Evolutionary conservation across 345 rosid species (phyloP).

Genomic region (Rhizophora mangle): DNA sequence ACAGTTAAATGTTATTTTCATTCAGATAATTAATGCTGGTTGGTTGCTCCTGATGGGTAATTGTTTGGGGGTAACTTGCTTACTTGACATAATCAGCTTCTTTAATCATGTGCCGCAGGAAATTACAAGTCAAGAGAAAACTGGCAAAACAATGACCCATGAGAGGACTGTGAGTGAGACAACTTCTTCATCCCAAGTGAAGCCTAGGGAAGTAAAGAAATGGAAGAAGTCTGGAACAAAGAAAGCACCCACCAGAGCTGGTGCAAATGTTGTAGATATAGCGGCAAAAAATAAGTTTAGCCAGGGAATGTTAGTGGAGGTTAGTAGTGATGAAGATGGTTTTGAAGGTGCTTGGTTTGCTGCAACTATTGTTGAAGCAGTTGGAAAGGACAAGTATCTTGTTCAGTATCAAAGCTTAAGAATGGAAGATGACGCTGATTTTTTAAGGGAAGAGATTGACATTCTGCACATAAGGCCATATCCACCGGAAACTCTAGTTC

Average conservation of each 20-base stretch:
- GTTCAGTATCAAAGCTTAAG: slow-evolving; percentile 58
- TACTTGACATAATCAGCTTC: not conserved
- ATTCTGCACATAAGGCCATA: slow-evolving; percentile 59
- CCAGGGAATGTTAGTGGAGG: slow-evolving; percentile 48
- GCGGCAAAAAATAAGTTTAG: slow-evolving; percentile 1
- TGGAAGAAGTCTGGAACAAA: slow-evolving; percentile 15
- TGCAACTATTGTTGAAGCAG: slow-evolving; percentile 50
- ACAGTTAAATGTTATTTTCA: too few relatives aligned
- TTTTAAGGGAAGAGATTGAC: slow-evolving; percentile 59
- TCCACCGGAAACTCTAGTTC: slow-evolving; percentile 44
- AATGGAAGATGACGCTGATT: slow-evolving; percentile 65
- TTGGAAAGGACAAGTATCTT: slow-evolving; percentile 48
- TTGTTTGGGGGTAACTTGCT: too few relatives aligned
- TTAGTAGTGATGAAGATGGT: slow-evolving; percentile 83
- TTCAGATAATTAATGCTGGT: too few relatives aligned
- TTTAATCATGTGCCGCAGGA: slow-evolving; percentile 29
- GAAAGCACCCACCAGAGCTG: not conserved
- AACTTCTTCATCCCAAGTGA: not conserved
- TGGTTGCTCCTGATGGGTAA: too few relatives aligned
- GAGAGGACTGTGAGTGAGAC: not conserved
- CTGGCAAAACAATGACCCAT: not conserved
- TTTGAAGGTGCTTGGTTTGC: slow-evolving; percentile 82
- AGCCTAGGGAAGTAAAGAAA: slow-evolving; percentile 1
- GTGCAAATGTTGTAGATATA: not conserved
- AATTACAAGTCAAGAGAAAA: not conserved